Base-by-base conservation (phyloP, 805 yeast species). In the Yamadazyma ubonensis region DNA sequence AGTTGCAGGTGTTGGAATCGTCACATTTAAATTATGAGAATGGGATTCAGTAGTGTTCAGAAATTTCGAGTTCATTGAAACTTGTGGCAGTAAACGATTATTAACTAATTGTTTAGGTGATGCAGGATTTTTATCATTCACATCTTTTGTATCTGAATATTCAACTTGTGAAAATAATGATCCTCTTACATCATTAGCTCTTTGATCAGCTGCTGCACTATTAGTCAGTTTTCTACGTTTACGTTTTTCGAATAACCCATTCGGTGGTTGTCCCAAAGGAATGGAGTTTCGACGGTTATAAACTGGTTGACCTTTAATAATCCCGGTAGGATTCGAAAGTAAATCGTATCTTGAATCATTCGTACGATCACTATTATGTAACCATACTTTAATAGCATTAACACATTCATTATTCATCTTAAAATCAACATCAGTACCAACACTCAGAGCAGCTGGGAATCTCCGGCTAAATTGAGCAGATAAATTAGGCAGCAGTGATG, bases 401-500 rank as follows among this genome's bases (percentile, higher is more conserved):
- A 61, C 59, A 44, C 71, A 66, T 44, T 67, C 71, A 41, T 65
- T 67, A 43, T 66, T 65, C 64, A 65, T 61, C 28, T 52, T 54
- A 33, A 57, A 54, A 37, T 57, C 54, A 34, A 51, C 32, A 25
- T 35, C 32, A 9, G 17, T 17, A 26, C 25, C 32, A 19, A 12
- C 19, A 19, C 15, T 17, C 21, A 30, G 12, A 5, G 33, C 18
- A 19, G 33, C 23, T 11, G 33, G 33, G 11, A 30, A 8, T 7
- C 9, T 21, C 17, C 34, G 37, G 20, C 25, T 37, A 17, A 31
- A 50, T 33, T 48, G 32, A 4, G 46, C 39, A 5, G 49, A 27
- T 20, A 54, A 45, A 14, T 52, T 49, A 7, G 58, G 58, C 17
- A 56, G 53, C 16, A 48, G 44, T 9, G 48, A 39, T 10, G 49